Conservation (phyloP, 2,329 filamentous ascomycete species). For the Ascochyta koolunga region DNA sequence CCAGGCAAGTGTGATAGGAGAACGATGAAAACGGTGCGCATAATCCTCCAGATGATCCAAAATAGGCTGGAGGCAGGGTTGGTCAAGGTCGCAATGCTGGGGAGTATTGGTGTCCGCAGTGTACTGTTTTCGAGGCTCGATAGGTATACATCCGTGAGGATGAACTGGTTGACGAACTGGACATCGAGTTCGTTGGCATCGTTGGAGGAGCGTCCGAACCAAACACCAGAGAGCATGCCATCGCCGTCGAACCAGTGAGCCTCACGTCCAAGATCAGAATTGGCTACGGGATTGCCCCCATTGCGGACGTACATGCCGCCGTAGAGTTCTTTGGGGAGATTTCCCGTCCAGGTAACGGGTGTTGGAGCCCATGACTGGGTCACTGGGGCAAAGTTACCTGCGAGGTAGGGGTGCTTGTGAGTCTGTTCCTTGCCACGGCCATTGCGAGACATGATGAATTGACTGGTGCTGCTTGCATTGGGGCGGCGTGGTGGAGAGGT, state of each 20-base stretch:
- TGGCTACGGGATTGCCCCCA: conserved; percentile 70
- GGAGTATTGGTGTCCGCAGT: conserved; percentile 64
- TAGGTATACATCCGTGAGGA: conserved; percentile 70
- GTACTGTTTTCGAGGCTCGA: conserved; percentile 57
- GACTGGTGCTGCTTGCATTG: conserved; percentile 21
- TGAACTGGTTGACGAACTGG: conserved; percentile 72
- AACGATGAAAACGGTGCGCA: conserved; percentile 64
- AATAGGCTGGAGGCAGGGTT: conserved; percentile 62
- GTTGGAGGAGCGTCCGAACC: conserved; percentile 56
- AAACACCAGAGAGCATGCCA: conserved; percentile 74
- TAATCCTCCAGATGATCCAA: conserved; percentile 58
- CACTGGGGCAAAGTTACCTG: conserved; percentile 73
- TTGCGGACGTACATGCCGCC: conserved; percentile 76
- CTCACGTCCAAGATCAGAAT: conserved; percentile 65
- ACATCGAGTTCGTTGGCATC: conserved; percentile 56
- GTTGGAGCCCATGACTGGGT: conserved; percentile 62
- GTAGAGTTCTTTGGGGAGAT: conserved; percentile 67
- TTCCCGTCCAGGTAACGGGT: conserved; percentile 62
- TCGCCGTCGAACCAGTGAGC: conserved; percentile 79
- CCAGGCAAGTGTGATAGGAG: conserved; percentile 64
- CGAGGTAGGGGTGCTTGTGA: conserved; percentile 59
- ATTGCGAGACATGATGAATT: conserved; percentile 30
- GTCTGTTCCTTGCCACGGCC: conserved; percentile 26
- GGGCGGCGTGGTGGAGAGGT: background rate
- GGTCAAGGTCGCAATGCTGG: conserved; percentile 71